Base-by-base conservation (phyloP, 768 basidiomycete species). In the Xanthoconium stramineum region DNA sequence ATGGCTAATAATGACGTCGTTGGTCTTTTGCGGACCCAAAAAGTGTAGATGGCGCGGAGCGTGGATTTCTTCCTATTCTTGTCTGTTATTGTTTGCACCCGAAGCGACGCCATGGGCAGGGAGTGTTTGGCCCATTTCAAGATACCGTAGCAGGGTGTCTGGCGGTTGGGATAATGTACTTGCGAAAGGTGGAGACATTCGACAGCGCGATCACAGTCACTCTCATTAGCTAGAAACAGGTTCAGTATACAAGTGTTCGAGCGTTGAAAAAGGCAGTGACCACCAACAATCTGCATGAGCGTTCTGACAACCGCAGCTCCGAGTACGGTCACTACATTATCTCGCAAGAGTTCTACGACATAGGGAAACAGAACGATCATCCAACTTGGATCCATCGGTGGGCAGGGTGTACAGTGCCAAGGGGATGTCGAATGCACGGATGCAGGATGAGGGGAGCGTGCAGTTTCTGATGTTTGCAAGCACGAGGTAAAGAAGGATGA, bases 351-450 rank as follows among this genome's bases (percentile, higher is more conserved):
- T 37, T 94, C 91, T 2, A 98, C 86, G 30, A 95, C 82, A 61
- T 94, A 98, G 0, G 97, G 97, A n/a, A 3, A 96, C 79, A 76
- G 97, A 83, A 2, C 95, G 83, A n/a, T n/a, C n/a, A 68, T 99
- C 97, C 50, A 98, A 74, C 68, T 95, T 95, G 4, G 94, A 93
- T 70, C 98, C 97, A 65, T 98, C 97, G 0, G 92, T 92, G 37
- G 98, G 76, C 62, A 89, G 88, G 12, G 83, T 80, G 8, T 83
- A 80, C 15, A 98, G 76, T 1, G 91, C 90, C 28, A 97, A 79
- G 54, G 97, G 88, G 5, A 96, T 80, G 63, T 98, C 94, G 46
- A 98, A 72, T 1, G 88, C 91, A 36, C 83, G 85, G 24, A 95
- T 74, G 71, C 93, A 92, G 19, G 93, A 94, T 24, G 89, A 88